phyloP scores from a whole-genome alignment of 257 asterid species.

The Salvia splendens region DNA sequence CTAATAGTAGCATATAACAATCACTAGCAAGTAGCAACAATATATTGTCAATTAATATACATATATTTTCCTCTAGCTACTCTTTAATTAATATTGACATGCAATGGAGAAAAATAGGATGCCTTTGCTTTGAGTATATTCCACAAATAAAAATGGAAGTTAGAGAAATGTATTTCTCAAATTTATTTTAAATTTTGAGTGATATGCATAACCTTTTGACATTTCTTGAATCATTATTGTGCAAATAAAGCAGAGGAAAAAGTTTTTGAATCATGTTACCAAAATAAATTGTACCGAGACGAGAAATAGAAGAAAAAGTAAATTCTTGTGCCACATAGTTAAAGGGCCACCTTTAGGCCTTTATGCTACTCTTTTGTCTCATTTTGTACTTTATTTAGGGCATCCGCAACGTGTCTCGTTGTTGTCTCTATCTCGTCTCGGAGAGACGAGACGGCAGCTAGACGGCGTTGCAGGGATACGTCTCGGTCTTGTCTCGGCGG shows the following conservation, averaged over 20 bases:
- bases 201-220: conserved; percentile 25
- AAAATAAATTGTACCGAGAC: conserved; percentile 10
- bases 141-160: neutral
- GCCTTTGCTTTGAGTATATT: neutral
- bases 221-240: conserved; percentile 25
- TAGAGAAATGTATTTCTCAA: neutral
- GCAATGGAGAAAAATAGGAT: neutral
- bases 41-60: conserved; percentile 35
- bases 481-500: too few relatives aligned
- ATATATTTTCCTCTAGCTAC: neutral
- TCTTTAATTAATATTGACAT: conserved; percentile 7
- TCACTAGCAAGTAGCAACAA: conserved; percentile 38
- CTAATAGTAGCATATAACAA: conserved; percentile 41
- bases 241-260: conserved; percentile 36
- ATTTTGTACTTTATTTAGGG: conserved; percentile 35
- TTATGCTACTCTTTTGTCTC: conserved; percentile 38
- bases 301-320: conserved; percentile 16
- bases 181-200: conserved; percentile 11
- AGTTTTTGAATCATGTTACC: conserved; percentile 6
- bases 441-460: too few relatives aligned
- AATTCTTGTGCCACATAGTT: conserved; percentile 33
- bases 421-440: too few relatives aligned
- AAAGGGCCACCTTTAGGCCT: conserved; percentile 34
- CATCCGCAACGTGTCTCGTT: too few relatives aligned
- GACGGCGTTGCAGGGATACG: too few relatives aligned